Evolutionary conservation across 495 filamentous ascomycete species (phyloP).

Genomic region (Lasiosphaeria hispida): DNA sequence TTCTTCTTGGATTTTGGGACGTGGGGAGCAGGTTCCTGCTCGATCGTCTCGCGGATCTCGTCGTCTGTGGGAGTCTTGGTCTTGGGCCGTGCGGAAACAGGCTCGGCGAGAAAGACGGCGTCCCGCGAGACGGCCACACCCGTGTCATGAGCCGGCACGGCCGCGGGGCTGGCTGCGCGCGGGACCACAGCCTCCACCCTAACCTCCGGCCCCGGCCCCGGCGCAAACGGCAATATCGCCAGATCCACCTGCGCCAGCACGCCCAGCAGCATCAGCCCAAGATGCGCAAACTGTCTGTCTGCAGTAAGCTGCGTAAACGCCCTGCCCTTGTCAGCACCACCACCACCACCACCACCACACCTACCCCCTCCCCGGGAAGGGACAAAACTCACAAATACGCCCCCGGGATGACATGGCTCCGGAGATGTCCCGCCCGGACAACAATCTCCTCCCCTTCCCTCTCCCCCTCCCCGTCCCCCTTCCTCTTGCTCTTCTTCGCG

Average conservation of each 20-base stretch:
- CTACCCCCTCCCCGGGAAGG: neutral
- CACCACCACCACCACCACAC: neutral
- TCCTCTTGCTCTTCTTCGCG: slow-evolving; percentile 15
- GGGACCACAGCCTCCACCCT: neutral
- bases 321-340: slow-evolving; percentile 17
- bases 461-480: slow-evolving; percentile 7
- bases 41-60: neutral
- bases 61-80: too few species aligned
- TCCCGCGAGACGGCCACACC: slow-evolving; percentile 24
- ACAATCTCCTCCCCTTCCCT: slow-evolving; percentile 19
- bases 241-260: slow-evolving; percentile 58
- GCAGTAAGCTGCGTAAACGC: slow-evolving; percentile 69
- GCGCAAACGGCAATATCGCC: slow-evolving; percentile 34
- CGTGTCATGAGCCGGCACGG: slow-evolving; percentile 6
- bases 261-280: slow-evolving; percentile 75
- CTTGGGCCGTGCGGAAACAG: neutral
- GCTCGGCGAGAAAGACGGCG: neutral
- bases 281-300: slow-evolving; percentile 70
- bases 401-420: slow-evolving; percentile 25
- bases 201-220: slow-evolving; percentile 14
- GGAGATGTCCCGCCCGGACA: slow-evolving; percentile 18
- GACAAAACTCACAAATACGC: slow-evolving; percentile 33
- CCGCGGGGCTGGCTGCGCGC: too few species aligned
- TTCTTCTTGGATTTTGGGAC: neutral
- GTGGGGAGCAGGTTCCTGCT: neutral